A percentile compares a stretch with the other conserved stretches of the same genome.
phyloP scores from a whole-genome alignment of 768 basidiomycete genomes.

The Megacollybia marginata region DNA sequence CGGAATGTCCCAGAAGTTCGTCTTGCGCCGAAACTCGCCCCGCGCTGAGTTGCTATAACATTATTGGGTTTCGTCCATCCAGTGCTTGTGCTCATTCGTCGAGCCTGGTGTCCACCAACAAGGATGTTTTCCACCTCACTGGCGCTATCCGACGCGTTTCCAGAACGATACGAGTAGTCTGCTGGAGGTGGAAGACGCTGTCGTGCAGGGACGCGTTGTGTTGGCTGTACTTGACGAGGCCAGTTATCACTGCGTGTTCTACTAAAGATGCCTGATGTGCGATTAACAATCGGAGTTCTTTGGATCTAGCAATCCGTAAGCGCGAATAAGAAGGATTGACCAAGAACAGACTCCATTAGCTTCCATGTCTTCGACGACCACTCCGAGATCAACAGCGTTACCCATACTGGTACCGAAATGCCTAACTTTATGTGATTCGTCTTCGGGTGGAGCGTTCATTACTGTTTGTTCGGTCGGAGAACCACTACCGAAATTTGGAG shows the following conservation, averaged over 20 bases:
- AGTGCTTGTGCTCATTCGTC: slow-evolving; percentile 14
- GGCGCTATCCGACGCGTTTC: slow-evolving; percentile 59
- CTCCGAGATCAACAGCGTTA: slow-evolving; percentile 38
- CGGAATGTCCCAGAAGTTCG: slow-evolving; percentile 5
- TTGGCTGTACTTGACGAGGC: slow-evolving; percentile 21
- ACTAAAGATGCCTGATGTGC: slow-evolving; percentile 22
- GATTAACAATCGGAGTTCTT: slow-evolving; percentile 57
- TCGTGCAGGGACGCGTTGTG: slow-evolving; percentile 18
- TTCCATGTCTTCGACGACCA: slow-evolving; percentile 61
- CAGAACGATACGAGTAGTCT: slow-evolving; percentile 39
- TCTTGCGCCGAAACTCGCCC: background rate
- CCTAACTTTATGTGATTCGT: slow-evolving; percentile 5
- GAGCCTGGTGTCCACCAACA: slow-evolving; percentile 18
- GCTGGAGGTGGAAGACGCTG: slow-evolving; percentile 39
- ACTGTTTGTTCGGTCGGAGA: background rate
- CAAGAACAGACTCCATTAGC: slow-evolving; percentile 42
- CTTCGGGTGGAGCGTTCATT: background rate
- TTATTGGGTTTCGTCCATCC: slow-evolving; percentile 29
- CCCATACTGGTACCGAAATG: slow-evolving; percentile 17
- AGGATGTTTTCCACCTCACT: slow-evolving; percentile 70
- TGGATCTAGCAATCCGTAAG: slow-evolving; percentile 43
- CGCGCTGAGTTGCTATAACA: slow-evolving; percentile 12
- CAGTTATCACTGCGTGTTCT: slow-evolving; percentile 17
- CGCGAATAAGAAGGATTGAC: slow-evolving; percentile 3
- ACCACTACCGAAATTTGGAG: slow-evolving; percentile 15